These are phyloP conservation scores for Eutrema salsugineum DNA, from an alignment of 441 rosid genomes.

Conservation along the genomic window DNA sequence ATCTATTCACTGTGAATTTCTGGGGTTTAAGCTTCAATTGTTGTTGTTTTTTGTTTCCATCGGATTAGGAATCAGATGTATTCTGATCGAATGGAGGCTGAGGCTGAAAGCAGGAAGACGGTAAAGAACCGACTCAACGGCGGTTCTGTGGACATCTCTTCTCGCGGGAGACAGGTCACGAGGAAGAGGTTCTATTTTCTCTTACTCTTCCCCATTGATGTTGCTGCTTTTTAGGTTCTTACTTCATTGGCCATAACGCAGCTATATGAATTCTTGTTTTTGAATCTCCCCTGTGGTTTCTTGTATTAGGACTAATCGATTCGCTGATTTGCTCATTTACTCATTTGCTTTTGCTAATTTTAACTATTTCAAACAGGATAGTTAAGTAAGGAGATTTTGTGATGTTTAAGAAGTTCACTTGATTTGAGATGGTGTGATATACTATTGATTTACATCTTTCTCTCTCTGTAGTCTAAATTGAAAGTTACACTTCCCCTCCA, in stretches of 20 bases:
- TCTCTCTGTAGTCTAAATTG: neutral
- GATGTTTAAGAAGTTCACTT: neutral
- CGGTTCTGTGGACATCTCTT: constrained; percentile 37
- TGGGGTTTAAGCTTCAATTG: constrained; percentile 13
- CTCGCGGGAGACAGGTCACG: constrained; percentile 50
- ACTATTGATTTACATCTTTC: neutral
- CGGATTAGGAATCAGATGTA: constrained; percentile 42
- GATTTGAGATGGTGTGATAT: neutral
- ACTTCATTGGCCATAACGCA: neutral
- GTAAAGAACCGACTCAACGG: constrained; percentile 61
- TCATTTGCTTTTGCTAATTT: neutral
- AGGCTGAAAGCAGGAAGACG: constrained; percentile 35
- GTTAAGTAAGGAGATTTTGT: neutral
- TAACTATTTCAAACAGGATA: neutral
- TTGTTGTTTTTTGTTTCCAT: neutral
- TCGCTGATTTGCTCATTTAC: neutral
- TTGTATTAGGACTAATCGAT: neutral
- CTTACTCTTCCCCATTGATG: neutral
- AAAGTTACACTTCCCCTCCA: neutral
- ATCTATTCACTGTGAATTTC: neutral
- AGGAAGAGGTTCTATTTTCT: constrained; percentile 53
- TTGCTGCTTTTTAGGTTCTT: neutral
- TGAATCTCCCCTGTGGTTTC: neutral
- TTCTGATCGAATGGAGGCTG: constrained; percentile 72
- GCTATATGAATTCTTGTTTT: neutral